These are phyloP conservation scores for Wickerhamia fluorescens DNA, from an alignment of 805 yeast species.

Conservation along the genomic window DNA sequence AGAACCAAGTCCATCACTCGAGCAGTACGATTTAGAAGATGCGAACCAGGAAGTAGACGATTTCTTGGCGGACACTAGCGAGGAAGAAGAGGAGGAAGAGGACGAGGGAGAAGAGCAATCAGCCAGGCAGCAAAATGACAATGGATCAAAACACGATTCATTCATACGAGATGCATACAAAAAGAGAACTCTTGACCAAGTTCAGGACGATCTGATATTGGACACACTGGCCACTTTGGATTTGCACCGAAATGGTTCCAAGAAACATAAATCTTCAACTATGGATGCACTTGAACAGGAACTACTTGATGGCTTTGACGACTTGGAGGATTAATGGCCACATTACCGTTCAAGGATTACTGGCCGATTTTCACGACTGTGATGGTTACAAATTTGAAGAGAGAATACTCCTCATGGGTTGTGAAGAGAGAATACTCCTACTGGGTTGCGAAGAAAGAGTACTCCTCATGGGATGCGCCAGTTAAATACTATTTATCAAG, in stretches of 20 bases:
- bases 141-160: conserved; percentile 5
- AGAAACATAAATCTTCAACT: conserved; percentile 8
- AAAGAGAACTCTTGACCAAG: conserved; percentile 1
- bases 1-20: conserved; percentile 23
- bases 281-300: conserved; percentile 45
- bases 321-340: conserved; percentile 33
- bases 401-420: not conserved
- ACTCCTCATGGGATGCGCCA: too few relatives aligned
- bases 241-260: conserved; percentile 2
- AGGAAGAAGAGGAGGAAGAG: conserved; percentile 14
- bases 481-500: too few relatives aligned
- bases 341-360: too few relatives aligned
- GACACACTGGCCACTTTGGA: not conserved
- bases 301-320: conserved; percentile 46
- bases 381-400: not conserved
- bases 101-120: conserved; percentile 12
- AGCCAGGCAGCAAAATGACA: conserved; percentile 10
- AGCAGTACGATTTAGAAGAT: conserved; percentile 34
- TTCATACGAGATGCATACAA: conserved; percentile 9
- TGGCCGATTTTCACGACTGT: too few relatives aligned
- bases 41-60: conserved; percentile 42
- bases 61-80: conserved; percentile 39
- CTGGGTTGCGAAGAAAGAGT: too few relatives aligned
- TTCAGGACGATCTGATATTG: conserved; percentile 2
- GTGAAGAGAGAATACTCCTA: not conserved